Evolutionary conservation across 495 filamentous ascomycete genomes (phyloP).

Genomic region (Aspergillus saccharolyticus): DNA sequence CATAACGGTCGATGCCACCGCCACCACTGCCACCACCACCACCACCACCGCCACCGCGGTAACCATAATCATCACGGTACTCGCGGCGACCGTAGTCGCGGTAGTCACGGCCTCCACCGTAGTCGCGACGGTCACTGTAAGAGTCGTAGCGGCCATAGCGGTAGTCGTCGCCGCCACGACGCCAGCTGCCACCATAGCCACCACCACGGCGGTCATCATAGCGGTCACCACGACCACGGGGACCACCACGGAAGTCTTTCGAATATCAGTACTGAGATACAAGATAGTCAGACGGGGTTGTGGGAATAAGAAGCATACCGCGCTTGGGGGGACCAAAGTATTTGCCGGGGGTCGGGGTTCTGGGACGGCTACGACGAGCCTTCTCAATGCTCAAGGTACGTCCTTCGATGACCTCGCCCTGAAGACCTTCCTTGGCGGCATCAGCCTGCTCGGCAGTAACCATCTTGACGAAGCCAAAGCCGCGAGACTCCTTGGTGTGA

Average conservation of each 20-base stretch:
- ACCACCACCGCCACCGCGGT: conserved; percentile 39
- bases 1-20: conserved; percentile 59
- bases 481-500: conserved; percentile 95
- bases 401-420: conserved; percentile 93
- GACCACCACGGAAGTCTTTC: conserved; percentile 51
- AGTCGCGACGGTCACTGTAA: conserved; percentile 55
- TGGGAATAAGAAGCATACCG: conserved; percentile 53
- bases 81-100: conserved; percentile 54
- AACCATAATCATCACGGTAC: conserved; percentile 47
- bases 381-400: conserved; percentile 98
- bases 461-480: conserved; percentile 99
- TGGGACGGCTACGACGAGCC: conserved; percentile 86
- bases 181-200: conserved; percentile 47
- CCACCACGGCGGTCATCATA: conserved; percentile 57
- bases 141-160: conserved; percentile 51
- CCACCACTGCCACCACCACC: conserved; percentile 48
- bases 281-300: conserved; percentile 1
- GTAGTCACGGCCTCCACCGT: conserved; percentile 45
- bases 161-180: conserved; percentile 38
- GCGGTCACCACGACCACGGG: conserved; percentile 36
- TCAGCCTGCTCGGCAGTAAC: conserved; percentile 87
- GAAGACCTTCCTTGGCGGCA: conserved; percentile 91
- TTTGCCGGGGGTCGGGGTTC: conserved; percentile 95
- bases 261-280: conserved; percentile 21
- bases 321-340: conserved; percentile 99